Evolutionary conservation across 1,139 yeast species (phyloP).

Genomic region (Nakaseomyces uthaithaninus): DNA sequence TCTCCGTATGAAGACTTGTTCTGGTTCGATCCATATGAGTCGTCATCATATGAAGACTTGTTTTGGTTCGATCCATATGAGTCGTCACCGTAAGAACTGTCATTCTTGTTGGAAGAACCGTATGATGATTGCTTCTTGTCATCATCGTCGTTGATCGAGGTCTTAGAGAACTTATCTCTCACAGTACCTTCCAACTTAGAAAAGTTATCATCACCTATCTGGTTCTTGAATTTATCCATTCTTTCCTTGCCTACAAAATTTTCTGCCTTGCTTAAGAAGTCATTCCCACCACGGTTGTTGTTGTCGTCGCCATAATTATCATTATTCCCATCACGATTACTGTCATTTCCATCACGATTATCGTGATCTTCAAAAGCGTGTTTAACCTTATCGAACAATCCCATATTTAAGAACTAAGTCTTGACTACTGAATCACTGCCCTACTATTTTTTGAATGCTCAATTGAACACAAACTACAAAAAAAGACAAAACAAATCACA

Average conservation of each 20-base stretch:
- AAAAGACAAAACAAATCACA: neutral
- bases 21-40: conserved; percentile 14
- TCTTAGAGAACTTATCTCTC: conserved; percentile 23
- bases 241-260: conserved; percentile 22
- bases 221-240: conserved; percentile 18
- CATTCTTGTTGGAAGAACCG: conserved; percentile 9
- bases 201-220: conserved; percentile 26
- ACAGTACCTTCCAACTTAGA: conserved; percentile 22
- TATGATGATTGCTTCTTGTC: conserved; percentile 10
- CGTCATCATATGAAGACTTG: conserved; percentile 16
- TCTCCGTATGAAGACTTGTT: conserved; percentile 17
- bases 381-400: conserved; percentile 31
- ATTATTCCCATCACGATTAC: conserved; percentile 10
- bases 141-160: conserved; percentile 20
- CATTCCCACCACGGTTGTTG: conserved; percentile 11
- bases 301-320: conserved; percentile 7
- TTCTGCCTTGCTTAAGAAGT: conserved; percentile 23
- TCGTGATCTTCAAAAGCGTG: conserved; percentile 12
- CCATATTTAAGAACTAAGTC: too few relatives aligned
- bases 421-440: too few relatives aligned
- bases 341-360: conserved; percentile 6
- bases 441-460: too few relatives aligned
- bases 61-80: conserved; percentile 12
- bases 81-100: conserved; percentile 23
- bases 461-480: too few relatives aligned